phyloP scores from a whole-genome alignment of 352 stramenopile genomes.

The Phytophthora pinifolia region DNA sequence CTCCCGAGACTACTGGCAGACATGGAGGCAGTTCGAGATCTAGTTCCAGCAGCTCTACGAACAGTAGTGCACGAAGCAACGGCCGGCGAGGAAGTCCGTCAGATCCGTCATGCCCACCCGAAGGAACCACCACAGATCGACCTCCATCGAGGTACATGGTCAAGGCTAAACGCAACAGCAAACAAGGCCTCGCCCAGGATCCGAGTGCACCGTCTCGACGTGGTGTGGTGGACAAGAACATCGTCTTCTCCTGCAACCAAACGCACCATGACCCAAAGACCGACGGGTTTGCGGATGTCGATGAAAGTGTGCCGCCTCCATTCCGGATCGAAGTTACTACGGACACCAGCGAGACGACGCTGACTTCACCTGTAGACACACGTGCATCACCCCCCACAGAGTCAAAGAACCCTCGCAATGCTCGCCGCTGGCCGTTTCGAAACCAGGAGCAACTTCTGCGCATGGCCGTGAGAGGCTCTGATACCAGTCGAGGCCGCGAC shows the following conservation, averaged over 20 bases:
- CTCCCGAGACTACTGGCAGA: constrained; percentile 15
- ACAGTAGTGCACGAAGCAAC: constrained; percentile 9
- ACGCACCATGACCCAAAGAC: constrained; percentile 72
- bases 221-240: constrained; percentile 33
- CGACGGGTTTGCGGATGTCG: constrained; percentile 77
- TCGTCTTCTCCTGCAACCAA: constrained; percentile 48
- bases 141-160: constrained; percentile 82
- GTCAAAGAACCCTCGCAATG: constrained; percentile 1
- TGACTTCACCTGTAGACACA: constrained; percentile 13
- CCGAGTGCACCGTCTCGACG: constrained; percentile 36
- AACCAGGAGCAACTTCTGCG: constrained; percentile 36
- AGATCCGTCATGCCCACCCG: neutral
- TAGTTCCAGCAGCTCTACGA: constrained; percentile 6
- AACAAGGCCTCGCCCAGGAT: constrained; percentile 8
- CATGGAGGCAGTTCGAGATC: constrained; percentile 14
- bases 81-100: constrained; percentile 1
- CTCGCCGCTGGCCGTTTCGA: constrained; percentile 40
- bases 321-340: constrained; percentile 84
- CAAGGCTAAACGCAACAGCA: constrained; percentile 43
- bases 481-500: constrained; percentile 11
- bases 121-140: constrained; percentile 30
- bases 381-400: neutral
- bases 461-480: constrained; percentile 15
- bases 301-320: constrained; percentile 77
- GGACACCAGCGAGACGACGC: constrained; percentile 20